These are phyloP conservation scores for Neodidymelliopsis sp. DNA, from an alignment of 2,329 filamentous ascomycete species.

Conservation along the genomic window DNA sequence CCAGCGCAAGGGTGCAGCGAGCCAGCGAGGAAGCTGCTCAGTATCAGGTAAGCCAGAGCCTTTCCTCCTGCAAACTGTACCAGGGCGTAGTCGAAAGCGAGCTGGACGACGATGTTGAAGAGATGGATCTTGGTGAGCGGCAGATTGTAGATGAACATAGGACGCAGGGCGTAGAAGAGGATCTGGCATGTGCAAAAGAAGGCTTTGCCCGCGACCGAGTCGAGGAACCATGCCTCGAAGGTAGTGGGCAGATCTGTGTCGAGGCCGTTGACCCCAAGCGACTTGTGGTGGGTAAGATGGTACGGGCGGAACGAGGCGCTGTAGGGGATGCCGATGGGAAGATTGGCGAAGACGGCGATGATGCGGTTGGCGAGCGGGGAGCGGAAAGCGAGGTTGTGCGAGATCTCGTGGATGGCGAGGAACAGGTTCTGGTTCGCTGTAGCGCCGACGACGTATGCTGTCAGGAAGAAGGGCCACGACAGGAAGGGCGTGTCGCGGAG, in stretches of 20 bases:
- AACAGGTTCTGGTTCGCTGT: conserved; percentile 99
- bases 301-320: conserved; percentile 97
- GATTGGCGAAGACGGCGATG: conserved; percentile 90
- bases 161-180: conserved; percentile 95
- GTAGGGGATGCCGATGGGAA: conserved; percentile 95
- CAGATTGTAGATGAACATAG: conserved; percentile 91
- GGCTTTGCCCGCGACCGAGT: conserved; percentile 93
- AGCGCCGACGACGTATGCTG: conserved; percentile 89
- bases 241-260: conserved; percentile 95
- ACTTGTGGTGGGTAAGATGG: conserved; percentile 98
- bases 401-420: conserved; percentile 98
- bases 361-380: conserved; percentile 81
- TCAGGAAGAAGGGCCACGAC: conserved; percentile 83
- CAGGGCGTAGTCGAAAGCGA: conserved; percentile 77
- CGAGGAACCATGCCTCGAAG: conserved; percentile 88
- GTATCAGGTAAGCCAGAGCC: conserved; percentile 80
- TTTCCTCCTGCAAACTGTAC: conserved; percentile 67
- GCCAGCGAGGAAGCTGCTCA: conserved; percentile 92
- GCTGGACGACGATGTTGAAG: conserved; percentile 79
- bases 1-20: conserved; percentile 93
- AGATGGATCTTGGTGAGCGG: conserved; percentile 86
- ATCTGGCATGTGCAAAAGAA: conserved; percentile 99
- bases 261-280: conserved; percentile 91
- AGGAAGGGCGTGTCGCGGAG: conserved; percentile 80
- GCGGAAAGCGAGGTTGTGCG: conserved; percentile 93